Percentiles rank a stretch among this genome's conserved stretches.
Conservation (phyloP, 1,284 basidiomycete genomes). For the Mycena sp. region DNA sequence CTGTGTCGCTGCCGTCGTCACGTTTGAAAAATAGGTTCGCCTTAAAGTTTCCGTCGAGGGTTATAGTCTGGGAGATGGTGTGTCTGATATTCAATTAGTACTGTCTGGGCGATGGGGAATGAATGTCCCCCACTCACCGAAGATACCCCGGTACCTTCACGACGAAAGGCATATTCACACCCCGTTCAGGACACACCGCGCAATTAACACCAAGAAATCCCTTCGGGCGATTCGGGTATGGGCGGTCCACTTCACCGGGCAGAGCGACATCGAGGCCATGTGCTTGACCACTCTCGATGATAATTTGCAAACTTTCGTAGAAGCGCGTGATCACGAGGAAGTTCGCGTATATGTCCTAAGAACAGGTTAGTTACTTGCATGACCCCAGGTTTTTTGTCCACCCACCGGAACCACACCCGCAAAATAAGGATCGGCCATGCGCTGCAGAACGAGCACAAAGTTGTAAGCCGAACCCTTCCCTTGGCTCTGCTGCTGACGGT, state of each 20-base stretch:
- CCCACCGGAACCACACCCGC: conserved; percentile 11
- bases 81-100: conserved; percentile 4
- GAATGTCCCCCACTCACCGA: not conserved
- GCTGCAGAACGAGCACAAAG: conserved; percentile 9
- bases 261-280: conserved; percentile 4
- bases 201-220: not conserved
- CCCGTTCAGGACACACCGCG: conserved; percentile 12
- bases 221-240: conserved; percentile 14
- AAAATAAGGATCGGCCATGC: conserved; percentile 10
- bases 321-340: conserved; percentile 13
- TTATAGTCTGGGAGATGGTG: not conserved
- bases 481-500: conserved; percentile 5
- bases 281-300: conserved; percentile 1
- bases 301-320: not conserved
- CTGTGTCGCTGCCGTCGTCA: conserved; percentile 14
- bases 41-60: conserved; percentile 15
- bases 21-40: conserved; percentile 15
- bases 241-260: not conserved
- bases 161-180: conserved; percentile 7
- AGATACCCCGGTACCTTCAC: conserved; percentile 3
- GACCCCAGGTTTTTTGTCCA: not conserved
- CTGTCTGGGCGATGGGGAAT: not conserved
- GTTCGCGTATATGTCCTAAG: conserved; percentile 18
- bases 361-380: too few relatives aligned
- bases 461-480: conserved; percentile 12